These are phyloP conservation scores for Plicaturopsis crispa DNA, from an alignment of 768 basidiomycete genomes.

Conservation along the genomic window DNA sequence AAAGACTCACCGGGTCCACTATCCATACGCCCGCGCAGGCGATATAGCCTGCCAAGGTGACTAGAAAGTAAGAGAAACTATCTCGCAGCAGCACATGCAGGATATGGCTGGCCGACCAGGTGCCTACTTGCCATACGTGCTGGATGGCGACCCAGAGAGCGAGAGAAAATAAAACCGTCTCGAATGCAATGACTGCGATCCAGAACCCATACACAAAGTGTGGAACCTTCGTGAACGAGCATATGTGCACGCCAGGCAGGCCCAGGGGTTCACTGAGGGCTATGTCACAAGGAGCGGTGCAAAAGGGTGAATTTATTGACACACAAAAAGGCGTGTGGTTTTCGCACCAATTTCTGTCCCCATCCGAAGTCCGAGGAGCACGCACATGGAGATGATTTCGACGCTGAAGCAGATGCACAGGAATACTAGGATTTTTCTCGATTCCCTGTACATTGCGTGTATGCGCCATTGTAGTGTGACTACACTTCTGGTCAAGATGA, in stretches of 20 bases:
- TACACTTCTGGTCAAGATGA: too few relatives aligned
- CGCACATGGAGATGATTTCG: constrained; percentile 13
- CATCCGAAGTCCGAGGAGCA: too few relatives aligned
- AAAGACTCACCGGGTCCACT: too few relatives aligned
- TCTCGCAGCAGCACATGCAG: too few relatives aligned
- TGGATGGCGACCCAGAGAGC: constrained; percentile 15
- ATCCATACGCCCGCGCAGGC: too few relatives aligned
- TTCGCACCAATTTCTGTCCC: too few relatives aligned
- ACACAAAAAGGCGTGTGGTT: too few relatives aligned
- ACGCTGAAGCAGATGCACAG: constrained; percentile 13
- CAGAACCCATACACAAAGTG: constrained; percentile 17
- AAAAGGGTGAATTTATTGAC: too few relatives aligned
- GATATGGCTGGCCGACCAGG: too few relatives aligned
- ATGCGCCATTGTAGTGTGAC: constrained; percentile 21
- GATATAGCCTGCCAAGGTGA: too few relatives aligned
- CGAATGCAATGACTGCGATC: constrained; percentile 23
- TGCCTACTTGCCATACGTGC: constrained; percentile 13
- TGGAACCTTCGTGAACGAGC: constrained; percentile 10
- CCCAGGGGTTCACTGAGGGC: neutral
- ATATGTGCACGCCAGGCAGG: constrained; percentile 9
- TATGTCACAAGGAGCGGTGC: too few relatives aligned
- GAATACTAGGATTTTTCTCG: constrained; percentile 7
- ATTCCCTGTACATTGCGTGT: constrained; percentile 15
- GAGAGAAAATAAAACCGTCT: constrained; percentile 18
- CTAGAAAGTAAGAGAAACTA: too few relatives aligned